Evolutionary conservation across 441 rosid genomes (phyloP), one percentile per base, ranked within the genome.

Genomic region (Erysimum pusillum): DNA sequence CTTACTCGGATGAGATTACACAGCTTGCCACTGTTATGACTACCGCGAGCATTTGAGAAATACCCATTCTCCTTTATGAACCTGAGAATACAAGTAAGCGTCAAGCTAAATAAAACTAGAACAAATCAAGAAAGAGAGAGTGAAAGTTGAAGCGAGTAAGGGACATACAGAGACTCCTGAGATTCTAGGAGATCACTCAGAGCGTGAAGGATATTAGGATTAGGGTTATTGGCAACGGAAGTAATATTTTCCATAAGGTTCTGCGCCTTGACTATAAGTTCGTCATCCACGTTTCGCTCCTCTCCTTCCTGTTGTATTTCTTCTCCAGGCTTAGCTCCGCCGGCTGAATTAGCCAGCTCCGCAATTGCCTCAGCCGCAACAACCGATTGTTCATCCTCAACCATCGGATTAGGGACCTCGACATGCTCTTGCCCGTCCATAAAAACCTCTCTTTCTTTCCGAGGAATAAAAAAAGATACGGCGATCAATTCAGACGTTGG

Each of bases 21-120:
- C 48, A 96, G 88, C 78, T 86, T 89, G 60, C 99, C 99, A 75
- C 93, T 84, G 80, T 64, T 81, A 81, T 96, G 97, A 80, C 90
- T 84, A 77, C 87, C 88, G 28, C 98, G 94, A 64, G 76, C 85
- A 84, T 84, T 91, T 22, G 75, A 80, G 79, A 85, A 87, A 60
- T 78, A 79, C 42, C 87, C 91, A 79, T 80, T 83, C 59, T 88
- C 87, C 81, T 82, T 76, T 77, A 86, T 58, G 84, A 87, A 91
- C 65, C 99, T 96, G 84, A 71, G 63, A 34, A 54, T 2, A 70
- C 53, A 46, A 62, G 32, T 44, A 74, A 69, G 39, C 34, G 39
- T 49, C 69, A 63, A 58, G 32, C 69, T 61, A 58, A 70, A 58
- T 22, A 15, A 17, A 74, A 57, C 13, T 38, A 51, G 14, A 22